phyloP scores from a whole-genome alignment of 1,284 basidiomycete genomes.

The Marasmius oreades region DNA sequence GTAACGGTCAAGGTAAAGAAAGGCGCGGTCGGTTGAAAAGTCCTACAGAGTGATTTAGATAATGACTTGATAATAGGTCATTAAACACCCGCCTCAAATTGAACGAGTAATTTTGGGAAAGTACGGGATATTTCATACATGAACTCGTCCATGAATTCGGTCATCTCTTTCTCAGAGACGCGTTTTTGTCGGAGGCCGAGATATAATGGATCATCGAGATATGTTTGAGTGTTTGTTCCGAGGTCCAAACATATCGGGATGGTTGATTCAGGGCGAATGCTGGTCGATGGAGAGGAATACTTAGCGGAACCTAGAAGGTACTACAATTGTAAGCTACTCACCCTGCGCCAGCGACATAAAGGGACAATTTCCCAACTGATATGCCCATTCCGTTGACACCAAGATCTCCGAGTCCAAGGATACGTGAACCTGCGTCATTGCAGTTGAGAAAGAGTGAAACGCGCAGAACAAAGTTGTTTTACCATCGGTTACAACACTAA shows the following conservation, averaged over 20 bases:
- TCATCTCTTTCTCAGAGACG: conserved; percentile 61
- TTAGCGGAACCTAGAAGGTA: background rate
- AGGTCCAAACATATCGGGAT: conserved; percentile 86
- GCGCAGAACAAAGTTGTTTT: conserved; percentile 2
- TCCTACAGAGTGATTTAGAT: conserved; percentile 41
- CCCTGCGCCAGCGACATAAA: conserved; percentile 90
- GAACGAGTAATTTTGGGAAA: conserved; percentile 85
- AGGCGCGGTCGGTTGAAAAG: conserved; percentile 86
- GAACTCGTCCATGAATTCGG: conserved; percentile 90
- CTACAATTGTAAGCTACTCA: conserved; percentile 28
- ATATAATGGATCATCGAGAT: conserved; percentile 87
- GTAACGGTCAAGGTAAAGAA: conserved; percentile 67
- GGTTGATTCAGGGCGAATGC: conserved; percentile 81
- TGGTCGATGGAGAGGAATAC: conserved; percentile 26
- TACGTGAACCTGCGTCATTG: conserved; percentile 63
- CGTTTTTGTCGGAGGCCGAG: conserved; percentile 80
- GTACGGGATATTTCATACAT: conserved; percentile 75
- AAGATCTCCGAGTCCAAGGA: conserved; percentile 91
- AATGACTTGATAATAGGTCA: conserved; percentile 9
- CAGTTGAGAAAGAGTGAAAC: conserved; percentile 2
- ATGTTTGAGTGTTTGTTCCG: conserved; percentile 84
- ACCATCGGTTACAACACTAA: conserved; percentile 89
- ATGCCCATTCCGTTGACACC: conserved; percentile 91
- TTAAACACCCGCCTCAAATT: conserved; percentile 69
- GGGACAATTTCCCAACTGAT: conserved; percentile 87